Base-by-base conservation (phyloP, 768 basidiomycete genomes). In the Nidularia pulvinata region DNA sequence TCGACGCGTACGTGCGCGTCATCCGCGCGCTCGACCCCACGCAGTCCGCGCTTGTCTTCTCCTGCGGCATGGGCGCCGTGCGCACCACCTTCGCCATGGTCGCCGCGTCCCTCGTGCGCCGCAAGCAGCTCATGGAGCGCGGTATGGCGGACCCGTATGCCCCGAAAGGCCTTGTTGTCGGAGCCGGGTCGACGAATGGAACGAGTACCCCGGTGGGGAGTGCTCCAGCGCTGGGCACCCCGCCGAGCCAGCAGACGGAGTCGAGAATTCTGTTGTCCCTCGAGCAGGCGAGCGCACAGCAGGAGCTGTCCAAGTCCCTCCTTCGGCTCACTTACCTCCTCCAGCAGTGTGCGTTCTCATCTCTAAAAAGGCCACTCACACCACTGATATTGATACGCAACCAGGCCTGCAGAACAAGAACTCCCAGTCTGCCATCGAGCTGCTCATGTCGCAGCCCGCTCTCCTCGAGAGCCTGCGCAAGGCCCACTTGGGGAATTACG, bases 81-180 rank as follows among this genome's bases (percentile, higher is more conserved):
- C 82, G 96, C 16, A 95, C 95, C 2, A 98, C 95, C 0, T 98
- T 97, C 64, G 94, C 93, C 3, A 98, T 98, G 97, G 83, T 88
- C n/a, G 92, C 94, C 6, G 95, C 96, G 0, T 84, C 87, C 53
- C 77, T 99, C 35, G 79, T 98, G 1, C 78, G 96, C 43, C 77
- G 96, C 47, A 91, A 88, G 61, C 89, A 93, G 65, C 69, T 88
- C 9, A 74, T 89, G 30, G 60, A 78, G 13, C 71, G 76, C 32
- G 92, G 91, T 1, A 68, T 87, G 46, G 78, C 80, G 3, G 96
- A 98, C 64, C 93, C 95, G 0, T 97, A 93, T 65, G 77, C 79
- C 4, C 49, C 67, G 35, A 84, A 74, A 63, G 44, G 61, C 7
- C 61, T 59, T 19, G 49, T 56, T 4, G 56, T 55, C 34, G 63